Base-by-base conservation (phyloP, 805 yeast genomes). In the Wickerhamomyces canadensis region DNA sequence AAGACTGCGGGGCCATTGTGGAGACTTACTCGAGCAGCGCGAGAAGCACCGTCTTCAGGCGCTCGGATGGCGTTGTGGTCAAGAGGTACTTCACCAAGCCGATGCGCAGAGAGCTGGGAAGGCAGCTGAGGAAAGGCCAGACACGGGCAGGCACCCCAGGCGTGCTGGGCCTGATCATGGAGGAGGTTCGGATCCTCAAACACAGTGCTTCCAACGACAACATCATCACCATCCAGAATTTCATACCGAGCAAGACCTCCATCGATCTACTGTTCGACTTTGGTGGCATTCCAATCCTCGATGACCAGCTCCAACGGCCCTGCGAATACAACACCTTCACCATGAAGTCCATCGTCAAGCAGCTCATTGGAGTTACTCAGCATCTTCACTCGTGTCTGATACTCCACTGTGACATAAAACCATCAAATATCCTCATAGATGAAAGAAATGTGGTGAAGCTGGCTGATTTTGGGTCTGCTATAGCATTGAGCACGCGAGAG, bases 401-500 rank as follows among this genome's bases (percentile, higher is more conserved):
- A 27, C 72, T 78, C 16, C 84, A 78, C 53, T 58, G 84, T 31
- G 84, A 78, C 51, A 74, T 78, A 33, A 78, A 78, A 48, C 83
- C 84, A 2, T 82, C 82, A 6, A 78, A 78, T 50, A 72, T 78
- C 17, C 58, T 78, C 43, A 72, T 78, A 24, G 80, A 74, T 44
- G 74, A 72, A 37, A 70, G 70, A 42, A 81, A 81, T 5, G 68
- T 74, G 1, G 79, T 76, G 9, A 78, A 78, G 44, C 74, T 78
- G 40, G 72, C 79, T 40, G 84, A 78, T 52, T 78, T 78, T 55
- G 84, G 84, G 2, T 77, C 78, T n/a, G 74, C 80, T 19, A 72
- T 74, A 36, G 22, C 36, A 37, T 29, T 35, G 14, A 55, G 54
- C 23, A 55, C 58, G 19, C 70, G 70, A 9, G 53, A 62, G 18